A percentile compares a stretch with the other conserved stretches of the same genome.
These are phyloP conservation scores for Carpinus viminea DNA, from an alignment of 306 rosid species.

Conservation along the genomic window DNA sequence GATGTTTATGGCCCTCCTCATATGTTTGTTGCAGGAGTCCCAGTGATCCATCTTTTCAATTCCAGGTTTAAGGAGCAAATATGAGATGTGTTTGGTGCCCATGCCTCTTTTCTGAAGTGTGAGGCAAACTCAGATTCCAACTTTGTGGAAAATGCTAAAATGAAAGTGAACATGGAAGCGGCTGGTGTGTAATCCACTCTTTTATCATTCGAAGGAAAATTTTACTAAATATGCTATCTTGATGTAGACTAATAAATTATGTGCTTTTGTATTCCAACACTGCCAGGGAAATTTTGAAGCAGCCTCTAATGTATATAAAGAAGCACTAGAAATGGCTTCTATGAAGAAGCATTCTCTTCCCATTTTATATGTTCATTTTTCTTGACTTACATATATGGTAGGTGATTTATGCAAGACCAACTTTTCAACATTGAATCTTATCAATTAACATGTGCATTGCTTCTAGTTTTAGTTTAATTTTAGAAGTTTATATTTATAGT, in stretches of 20 bases:
- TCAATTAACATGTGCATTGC: no score
- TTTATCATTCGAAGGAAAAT: constrained; percentile 20
- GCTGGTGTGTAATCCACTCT: constrained; percentile 53
- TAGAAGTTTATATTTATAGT: constrained; percentile 5
- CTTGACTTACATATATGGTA: constrained; percentile 74
- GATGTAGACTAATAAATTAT: constrained; percentile 23
- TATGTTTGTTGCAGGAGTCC: constrained; percentile 71
- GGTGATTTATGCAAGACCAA: constrained; percentile 28
- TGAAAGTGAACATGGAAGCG: constrained; percentile 92
- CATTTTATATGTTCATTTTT: constrained; percentile 66
- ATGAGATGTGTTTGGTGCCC: constrained; percentile 76
- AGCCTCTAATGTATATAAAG: constrained; percentile 67
- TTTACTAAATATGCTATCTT: constrained; percentile 15
- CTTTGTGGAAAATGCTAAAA: constrained; percentile 58
- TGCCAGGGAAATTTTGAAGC: constrained; percentile 72
- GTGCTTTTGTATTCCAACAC: constrained; percentile 23
- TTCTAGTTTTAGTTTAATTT: neutral
- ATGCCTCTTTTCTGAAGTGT: constrained; percentile 52
- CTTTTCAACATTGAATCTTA: no score
- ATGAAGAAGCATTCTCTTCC: constrained; percentile 55
- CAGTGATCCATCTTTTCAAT: constrained; percentile 73
- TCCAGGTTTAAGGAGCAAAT: constrained; percentile 86
- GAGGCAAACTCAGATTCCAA: constrained; percentile 56
- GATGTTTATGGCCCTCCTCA: constrained; percentile 47
- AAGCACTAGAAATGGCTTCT: constrained; percentile 68